A percentile compares a stretch with the other conserved stretches of the same genome.
Evolutionary conservation across 305 asterid species (phyloP).

Genomic region (Plantago coronopus): DNA sequence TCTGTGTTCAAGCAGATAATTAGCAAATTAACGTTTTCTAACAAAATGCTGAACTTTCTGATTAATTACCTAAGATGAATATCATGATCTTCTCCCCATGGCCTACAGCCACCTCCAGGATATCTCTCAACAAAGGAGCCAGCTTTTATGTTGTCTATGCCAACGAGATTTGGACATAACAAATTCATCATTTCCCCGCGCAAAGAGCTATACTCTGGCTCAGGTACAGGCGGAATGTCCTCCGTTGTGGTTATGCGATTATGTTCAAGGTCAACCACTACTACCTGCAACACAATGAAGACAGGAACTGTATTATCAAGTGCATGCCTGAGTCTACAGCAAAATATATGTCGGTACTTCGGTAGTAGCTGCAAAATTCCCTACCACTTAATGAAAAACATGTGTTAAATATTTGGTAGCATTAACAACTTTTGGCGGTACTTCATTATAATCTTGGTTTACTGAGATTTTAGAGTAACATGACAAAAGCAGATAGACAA

Average conservation of each 20-base stretch:
- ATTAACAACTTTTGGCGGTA: no score
- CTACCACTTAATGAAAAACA: no score
- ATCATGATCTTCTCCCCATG: slow-evolving; percentile 86
- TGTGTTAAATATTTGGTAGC: no score
- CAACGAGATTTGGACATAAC: slow-evolving; percentile 78
- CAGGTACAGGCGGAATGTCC: slow-evolving; percentile 93
- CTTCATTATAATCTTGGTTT: no score
- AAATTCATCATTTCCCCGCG: slow-evolving; percentile 71
- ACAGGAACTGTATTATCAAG: slow-evolving; percentile 21
- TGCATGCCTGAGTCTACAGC: slow-evolving; percentile 10
- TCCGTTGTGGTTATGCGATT: slow-evolving; percentile 85
- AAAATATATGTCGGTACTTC: slow-evolving; percentile 1
- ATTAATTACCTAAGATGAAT: slow-evolving; percentile 74
- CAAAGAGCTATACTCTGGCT: slow-evolving; percentile 82
- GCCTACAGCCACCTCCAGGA: slow-evolving; percentile 55
- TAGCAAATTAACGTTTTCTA: slow-evolving; percentile 20
- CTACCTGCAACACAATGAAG: slow-evolving; percentile 62
- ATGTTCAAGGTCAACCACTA: slow-evolving; percentile 91
- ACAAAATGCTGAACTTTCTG: slow-evolving; percentile 19
- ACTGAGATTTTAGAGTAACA: no score
- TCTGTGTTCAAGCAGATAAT: slow-evolving; percentile 14
- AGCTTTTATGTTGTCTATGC: slow-evolving; percentile 78
- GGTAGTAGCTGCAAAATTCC: neutral
- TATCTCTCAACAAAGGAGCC: slow-evolving; percentile 43
- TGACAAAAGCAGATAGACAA: no score